Evolutionary conservation across 768 basidiomycete species (phyloP).

Genomic region (Cantharellus cinnabarinus): DNA sequence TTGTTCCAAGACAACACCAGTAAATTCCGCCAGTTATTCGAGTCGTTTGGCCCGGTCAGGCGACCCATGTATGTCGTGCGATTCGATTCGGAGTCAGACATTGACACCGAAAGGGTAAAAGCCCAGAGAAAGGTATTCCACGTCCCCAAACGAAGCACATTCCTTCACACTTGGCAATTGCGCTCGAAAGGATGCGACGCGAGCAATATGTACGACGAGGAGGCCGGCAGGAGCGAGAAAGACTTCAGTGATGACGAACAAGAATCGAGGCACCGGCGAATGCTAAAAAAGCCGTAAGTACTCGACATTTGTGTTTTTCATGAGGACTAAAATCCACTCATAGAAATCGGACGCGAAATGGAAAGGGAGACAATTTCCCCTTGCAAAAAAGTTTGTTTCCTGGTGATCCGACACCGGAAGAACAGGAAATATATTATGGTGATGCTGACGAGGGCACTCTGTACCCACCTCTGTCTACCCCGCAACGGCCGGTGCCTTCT

Average conservation of each 20-base stretch:
- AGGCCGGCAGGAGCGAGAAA: conserved; percentile 69
- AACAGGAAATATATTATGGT: background rate
- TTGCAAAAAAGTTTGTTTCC: no score
- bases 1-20: conserved; percentile 8
- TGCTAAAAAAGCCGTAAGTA: no score
- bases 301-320: no score
- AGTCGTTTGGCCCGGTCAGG: conserved; percentile 87
- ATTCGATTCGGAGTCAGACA: conserved; percentile 45
- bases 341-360: no score
- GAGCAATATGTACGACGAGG: conserved; percentile 87
- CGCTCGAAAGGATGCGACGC: conserved; percentile 78
- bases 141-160: conserved; percentile 56
- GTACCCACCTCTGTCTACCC: background rate
- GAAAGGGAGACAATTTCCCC: no score
- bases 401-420: background rate
- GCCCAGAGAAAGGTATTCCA: conserved; percentile 41
- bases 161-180: conserved; percentile 62
- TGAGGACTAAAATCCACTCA: no score
- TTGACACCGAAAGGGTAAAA: conserved; percentile 34
- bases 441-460: background rate
- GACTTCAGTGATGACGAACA: conserved; percentile 94
- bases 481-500: conserved; percentile 26
- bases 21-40: conserved; percentile 41
- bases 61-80: conserved; percentile 80
- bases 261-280: conserved; percentile 24